Evolutionary conservation across 2,329 filamentous ascomycete genomes (phyloP).

Genomic region (Neopestalotiopsis sp.): DNA sequence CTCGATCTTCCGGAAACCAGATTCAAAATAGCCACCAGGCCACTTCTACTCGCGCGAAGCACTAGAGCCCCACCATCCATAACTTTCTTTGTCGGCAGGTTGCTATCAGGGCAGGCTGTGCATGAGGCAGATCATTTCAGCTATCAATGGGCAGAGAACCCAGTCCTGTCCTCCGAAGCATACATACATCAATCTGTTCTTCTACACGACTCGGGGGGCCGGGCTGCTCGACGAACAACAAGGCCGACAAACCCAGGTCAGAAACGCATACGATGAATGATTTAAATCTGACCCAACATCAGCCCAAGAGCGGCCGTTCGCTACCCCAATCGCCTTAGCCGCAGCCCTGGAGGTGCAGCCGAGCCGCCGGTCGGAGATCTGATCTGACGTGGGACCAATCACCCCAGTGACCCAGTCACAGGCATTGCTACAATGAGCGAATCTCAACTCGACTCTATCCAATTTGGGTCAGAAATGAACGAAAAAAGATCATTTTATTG

Average conservation of each 20-base stretch:
- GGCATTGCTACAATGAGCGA: constrained; percentile 6
- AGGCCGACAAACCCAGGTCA: not conserved
- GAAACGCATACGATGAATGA: not conserved
- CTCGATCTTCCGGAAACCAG: not conserved
- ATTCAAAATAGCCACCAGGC: not conserved
- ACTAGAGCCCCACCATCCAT: not conserved
- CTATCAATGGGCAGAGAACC: not conserved
- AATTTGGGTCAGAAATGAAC: not conserved
- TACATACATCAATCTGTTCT: not conserved
- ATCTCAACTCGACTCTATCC: not conserved
- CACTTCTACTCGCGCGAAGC: not conserved
- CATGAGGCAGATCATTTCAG: constrained; percentile 4
- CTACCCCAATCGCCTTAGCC: constrained; percentile 6
- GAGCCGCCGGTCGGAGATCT: constrained; percentile 9
- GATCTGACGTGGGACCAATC: constrained; percentile 10
- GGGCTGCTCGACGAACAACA: not conserved
- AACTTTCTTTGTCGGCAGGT: not conserved
- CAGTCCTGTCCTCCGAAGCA: not conserved
- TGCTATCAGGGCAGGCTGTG: not conserved
- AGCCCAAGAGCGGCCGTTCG: constrained; percentile 7
- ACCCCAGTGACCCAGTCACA: constrained; percentile 1
- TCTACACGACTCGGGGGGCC: not conserved
- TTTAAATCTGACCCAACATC: constrained; percentile 5
- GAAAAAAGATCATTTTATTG: too few species aligned
- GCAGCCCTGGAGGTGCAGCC: constrained; percentile 7